Evolutionary conservation across 768 basidiomycete genomes (phyloP).

Genomic region (Gymnopilus junonius): DNA sequence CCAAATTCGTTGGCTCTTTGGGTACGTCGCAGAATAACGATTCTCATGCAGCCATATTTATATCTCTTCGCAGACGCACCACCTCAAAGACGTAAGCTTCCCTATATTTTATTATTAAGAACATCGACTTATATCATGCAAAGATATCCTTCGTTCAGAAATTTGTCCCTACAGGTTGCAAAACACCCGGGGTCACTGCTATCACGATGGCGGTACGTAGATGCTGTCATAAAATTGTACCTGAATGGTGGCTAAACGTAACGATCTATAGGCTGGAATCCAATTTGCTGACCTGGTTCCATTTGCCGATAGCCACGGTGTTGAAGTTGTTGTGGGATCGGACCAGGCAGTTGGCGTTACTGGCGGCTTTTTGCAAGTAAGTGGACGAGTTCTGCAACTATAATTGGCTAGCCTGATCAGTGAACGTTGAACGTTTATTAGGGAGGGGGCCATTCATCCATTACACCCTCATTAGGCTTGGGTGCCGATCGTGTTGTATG

Average conservation of each 20-base stretch:
- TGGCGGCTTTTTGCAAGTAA: constrained; percentile 42
- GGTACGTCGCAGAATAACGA: constrained; percentile 31
- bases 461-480: constrained; percentile 49
- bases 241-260: background rate
- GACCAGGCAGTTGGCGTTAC: constrained; percentile 45
- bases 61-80: background rate
- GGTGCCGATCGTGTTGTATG: constrained; percentile 49
- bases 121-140: background rate
- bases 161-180: constrained; percentile 32
- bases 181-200: constrained; percentile 32
- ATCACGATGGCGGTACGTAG: constrained; percentile 40
- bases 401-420: too few species aligned
- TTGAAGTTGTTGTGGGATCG: constrained; percentile 48
- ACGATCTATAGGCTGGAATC: constrained; percentile 42
- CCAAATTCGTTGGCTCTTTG: constrained; percentile 47
- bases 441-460: constrained; percentile 47
- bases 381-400: background rate
- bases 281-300: constrained; percentile 46
- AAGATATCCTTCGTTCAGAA: constrained; percentile 44
- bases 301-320: constrained; percentile 47
- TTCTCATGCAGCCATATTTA: background rate
- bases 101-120: background rate
- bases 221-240: background rate
- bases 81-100: background rate
- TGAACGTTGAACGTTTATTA: constrained; percentile 8